Evolutionary conservation across 1,284 basidiomycete species (phyloP), one percentile per base, ranked within the genome.

Genomic region (Pisolithus thermaeus): DNA sequence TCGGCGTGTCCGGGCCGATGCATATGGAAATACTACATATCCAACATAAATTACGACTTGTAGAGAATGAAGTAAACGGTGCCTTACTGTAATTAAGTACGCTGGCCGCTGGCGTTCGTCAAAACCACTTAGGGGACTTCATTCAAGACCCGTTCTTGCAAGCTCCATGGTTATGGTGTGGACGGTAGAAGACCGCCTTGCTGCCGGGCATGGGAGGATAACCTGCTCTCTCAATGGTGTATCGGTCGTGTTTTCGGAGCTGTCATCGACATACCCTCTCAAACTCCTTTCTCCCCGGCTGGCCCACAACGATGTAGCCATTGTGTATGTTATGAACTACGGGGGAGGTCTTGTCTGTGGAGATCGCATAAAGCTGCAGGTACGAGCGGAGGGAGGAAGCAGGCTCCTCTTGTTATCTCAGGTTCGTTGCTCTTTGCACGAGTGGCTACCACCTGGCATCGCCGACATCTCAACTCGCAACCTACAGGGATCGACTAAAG

Each of bases 271-370:
- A 3, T 98, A 97, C 66, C 95, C 95, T 3, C 77, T 98, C 60
- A 97, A 97, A 70, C 79, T 98, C 22, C 76, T 97, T 54, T 84
- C 90, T 3, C 91, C 93, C 1, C 75, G 74, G 51, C 66, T 78
- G 22, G 57, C 65, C 11, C 70, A 73, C 41, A 65, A 71, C 38
- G 67, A 72, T 0, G 75, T 93, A 14, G 85, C 81, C 6, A 74
- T 88, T 45, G 81, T 86, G 20, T 98, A 97, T 63, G 73, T 92
- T 27, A 71, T 97, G 49, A 85, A 84, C 22, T 98, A 98, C 60
- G 96, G 96, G 1, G 96, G 96, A 12, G 96, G 96, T 1, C 78
- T 98, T 4, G 91, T 99, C 27, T 83, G 87, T 5, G 95, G 95
- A 0, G 96, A 99, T 71, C 69, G 73, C 37, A 75, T 97, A 37